Evolutionary conservation across 2,329 filamentous ascomycete species (phyloP).

Genomic region (Colletotrichum tofieldiae): DNA sequence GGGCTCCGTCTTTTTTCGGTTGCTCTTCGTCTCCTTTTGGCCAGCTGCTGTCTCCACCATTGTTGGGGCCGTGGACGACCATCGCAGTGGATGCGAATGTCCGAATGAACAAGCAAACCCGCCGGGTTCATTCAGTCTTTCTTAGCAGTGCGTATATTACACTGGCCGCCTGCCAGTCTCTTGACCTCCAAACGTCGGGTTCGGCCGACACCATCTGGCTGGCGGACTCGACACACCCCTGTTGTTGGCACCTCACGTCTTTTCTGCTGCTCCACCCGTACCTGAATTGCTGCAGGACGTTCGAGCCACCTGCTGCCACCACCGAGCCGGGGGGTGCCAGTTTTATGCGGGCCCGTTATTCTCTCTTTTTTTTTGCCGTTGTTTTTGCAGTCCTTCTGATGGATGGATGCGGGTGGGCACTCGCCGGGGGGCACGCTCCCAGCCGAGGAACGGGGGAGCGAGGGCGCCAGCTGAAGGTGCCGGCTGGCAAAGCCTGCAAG

Average conservation of each 20-base stretch:
- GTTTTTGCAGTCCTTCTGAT: neutral
- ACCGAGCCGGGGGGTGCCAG: neutral
- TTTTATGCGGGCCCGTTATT: neutral
- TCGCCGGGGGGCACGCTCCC: neutral
- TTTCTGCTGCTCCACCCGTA: constrained; percentile 11
- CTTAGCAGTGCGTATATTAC: neutral
- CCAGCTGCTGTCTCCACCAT: neutral
- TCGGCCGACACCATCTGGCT: neutral
- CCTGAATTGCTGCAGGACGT: constrained; percentile 25
- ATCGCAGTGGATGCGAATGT: neutral
- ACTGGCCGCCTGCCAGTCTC: neutral
- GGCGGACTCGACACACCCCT: neutral
- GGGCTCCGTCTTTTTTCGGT: neutral
- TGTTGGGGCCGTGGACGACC: neutral
- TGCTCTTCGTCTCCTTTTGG: neutral
- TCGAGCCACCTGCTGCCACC: constrained; percentile 16
- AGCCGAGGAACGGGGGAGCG: neutral
- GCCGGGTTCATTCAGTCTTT: neutral
- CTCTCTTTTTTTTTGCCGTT: neutral
- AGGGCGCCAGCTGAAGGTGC: neutral
- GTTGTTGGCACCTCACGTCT: neutral
- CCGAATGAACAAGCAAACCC: neutral
- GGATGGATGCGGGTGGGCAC: neutral
- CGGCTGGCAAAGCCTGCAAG: neutral
- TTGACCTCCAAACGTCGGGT: neutral